Conservation (phyloP, 2,329 filamentous ascomycete species). For the Esteya vermicola region DNA sequence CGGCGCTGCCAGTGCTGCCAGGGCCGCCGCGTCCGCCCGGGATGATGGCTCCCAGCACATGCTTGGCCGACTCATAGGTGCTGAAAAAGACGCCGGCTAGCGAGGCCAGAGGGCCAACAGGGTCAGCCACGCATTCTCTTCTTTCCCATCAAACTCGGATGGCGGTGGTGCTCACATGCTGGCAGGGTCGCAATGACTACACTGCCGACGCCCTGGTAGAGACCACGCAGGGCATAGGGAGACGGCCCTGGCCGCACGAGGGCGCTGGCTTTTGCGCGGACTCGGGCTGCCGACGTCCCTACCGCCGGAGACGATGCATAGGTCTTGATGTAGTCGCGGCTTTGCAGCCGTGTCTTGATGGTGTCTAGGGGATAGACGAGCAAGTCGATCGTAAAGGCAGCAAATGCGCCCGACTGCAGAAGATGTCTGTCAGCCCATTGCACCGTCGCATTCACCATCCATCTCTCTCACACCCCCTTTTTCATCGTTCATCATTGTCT, state of each 20-base stretch:
- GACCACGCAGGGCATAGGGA: constrained; percentile 43
- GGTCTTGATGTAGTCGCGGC: constrained; percentile 54
- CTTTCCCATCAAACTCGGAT: no score
- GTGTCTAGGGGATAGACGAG: constrained; percentile 83
- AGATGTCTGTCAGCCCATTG: no score
- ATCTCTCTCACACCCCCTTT: no score
- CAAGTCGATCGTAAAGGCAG: constrained; percentile 75
- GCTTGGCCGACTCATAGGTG: constrained; percentile 69
- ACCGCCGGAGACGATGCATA: constrained; percentile 31
- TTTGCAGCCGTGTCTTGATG: constrained; percentile 75
- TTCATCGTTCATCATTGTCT: no score
- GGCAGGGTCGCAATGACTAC: constrained; percentile 79
- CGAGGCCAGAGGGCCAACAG: no score
- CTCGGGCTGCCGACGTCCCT: neutral
- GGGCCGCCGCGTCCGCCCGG: constrained; percentile 16
- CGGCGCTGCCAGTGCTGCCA: no score
- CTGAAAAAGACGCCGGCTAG: constrained; percentile 81
- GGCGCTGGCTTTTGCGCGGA: neutral
- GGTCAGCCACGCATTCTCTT: no score
- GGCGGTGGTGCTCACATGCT: constrained; percentile 58
- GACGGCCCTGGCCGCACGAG: constrained; percentile 17
- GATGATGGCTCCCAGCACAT: constrained; percentile 36
- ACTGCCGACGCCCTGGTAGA: constrained; percentile 80
- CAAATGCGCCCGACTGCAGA: constrained; percentile 62
- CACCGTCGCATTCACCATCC: no score